Percentiles rank a stretch among this genome's conserved stretches.
These are phyloP conservation scores for Handroanthus guayacan DNA, from an alignment of 257 asterid species.

Conservation along the genomic window DNA sequence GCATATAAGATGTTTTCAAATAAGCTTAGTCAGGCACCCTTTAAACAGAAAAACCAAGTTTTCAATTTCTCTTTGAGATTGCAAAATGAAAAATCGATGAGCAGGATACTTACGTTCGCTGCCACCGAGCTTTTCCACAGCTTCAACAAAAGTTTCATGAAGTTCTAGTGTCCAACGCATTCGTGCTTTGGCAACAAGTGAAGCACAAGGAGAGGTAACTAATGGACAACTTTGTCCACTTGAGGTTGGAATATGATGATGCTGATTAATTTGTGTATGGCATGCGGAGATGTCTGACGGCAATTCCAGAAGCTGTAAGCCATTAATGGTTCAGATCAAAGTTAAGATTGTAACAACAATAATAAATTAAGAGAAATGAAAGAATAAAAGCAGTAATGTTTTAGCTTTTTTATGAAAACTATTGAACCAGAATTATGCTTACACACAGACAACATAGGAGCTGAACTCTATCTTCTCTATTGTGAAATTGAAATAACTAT, in stretches of 20 bases:
- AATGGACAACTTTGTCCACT: constrained; percentile 44
- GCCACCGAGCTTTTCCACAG: constrained; percentile 88
- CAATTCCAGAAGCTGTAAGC: constrained; percentile 55
- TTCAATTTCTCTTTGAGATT: constrained; percentile 4
- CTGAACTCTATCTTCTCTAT: not conserved
- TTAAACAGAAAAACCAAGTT: not conserved
- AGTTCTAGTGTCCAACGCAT: constrained; percentile 99
- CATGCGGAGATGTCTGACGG: constrained; percentile 41
- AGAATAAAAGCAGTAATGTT: not conserved
- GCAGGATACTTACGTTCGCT: constrained; percentile 66
- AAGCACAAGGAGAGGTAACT: constrained; percentile 57
- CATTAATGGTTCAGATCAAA: constrained; percentile 27
- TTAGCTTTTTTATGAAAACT: constrained; percentile 1
- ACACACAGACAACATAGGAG: not conserved
- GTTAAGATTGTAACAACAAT: not conserved
- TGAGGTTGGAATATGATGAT: constrained; percentile 31
- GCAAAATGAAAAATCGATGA: constrained; percentile 24
- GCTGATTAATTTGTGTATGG: constrained; percentile 46
- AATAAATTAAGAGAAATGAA: not conserved
- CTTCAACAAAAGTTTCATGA: constrained; percentile 77
- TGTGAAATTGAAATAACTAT: not conserved
- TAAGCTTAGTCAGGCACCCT: no score
- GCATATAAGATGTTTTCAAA: no score
- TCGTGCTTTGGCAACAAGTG: constrained; percentile 64
- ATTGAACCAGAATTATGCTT: not conserved